Conservation (phyloP, 108 stramenopile genomes). For the Stephanodiscus triporus region DNA sequence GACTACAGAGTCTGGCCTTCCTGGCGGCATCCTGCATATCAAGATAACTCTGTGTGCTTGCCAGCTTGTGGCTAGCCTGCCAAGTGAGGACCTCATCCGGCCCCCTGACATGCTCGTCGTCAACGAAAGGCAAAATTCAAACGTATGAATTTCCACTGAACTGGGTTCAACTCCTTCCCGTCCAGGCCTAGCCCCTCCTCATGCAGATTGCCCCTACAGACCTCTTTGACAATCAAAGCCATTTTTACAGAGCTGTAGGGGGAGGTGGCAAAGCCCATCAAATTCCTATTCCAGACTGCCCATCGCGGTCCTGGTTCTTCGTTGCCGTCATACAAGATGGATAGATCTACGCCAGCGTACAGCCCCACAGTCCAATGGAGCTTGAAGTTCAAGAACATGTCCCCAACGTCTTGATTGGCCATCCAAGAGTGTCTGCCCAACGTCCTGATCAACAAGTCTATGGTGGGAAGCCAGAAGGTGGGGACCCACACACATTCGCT, state of each 20-base stretch:
- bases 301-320: constrained; percentile 6
- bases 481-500: constrained; percentile 52
- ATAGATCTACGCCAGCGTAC: constrained; percentile 48
- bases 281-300: constrained; percentile 35
- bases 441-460: constrained; percentile 3
- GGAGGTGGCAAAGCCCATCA: constrained; percentile 53
- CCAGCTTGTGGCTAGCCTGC: constrained; percentile 17
- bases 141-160: constrained; percentile 37
- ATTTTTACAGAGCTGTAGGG: constrained; percentile 32
- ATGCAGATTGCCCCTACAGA: constrained; percentile 29
- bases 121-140: constrained; percentile 56
- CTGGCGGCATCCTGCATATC: constrained; percentile 62
- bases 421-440: neutral
- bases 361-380: constrained; percentile 24
- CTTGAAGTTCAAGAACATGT: constrained; percentile 3
- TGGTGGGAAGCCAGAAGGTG: constrained; percentile 51
- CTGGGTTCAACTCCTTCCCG: constrained; percentile 28
- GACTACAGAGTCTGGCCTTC: constrained; percentile 30
- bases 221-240: constrained; percentile 34
- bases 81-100: constrained; percentile 17
- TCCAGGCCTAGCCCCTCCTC: constrained; percentile 1
- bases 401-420: neutral
- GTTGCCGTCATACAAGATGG: constrained; percentile 4
- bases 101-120: constrained; percentile 43
- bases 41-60: constrained; percentile 28